These are phyloP conservation scores for Taphrina pruni DNA, from an alignment of 1,139 yeast genomes.

Conservation along the genomic window DNA sequence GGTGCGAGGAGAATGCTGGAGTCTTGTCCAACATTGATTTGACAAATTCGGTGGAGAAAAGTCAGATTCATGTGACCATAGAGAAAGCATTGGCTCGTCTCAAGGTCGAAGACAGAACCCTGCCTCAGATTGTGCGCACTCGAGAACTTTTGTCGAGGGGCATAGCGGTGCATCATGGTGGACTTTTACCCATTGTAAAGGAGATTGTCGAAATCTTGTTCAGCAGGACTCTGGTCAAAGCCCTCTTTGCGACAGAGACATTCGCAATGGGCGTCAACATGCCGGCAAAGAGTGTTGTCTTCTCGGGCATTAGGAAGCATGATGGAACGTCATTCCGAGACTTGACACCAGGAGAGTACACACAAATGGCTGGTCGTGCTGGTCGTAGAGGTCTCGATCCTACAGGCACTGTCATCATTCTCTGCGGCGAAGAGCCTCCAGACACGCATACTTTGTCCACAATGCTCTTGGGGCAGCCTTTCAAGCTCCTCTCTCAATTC, in stretches of 20 bases:
- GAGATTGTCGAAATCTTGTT: constrained; percentile 93
- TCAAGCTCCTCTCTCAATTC: constrained; percentile 88
- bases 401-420: constrained; percentile 93
- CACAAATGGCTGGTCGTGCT: constrained; percentile 99
- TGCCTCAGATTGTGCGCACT: constrained; percentile 85
- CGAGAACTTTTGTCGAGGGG: constrained; percentile 87
- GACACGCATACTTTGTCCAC: constrained; percentile 62
- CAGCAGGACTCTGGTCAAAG: constrained; percentile 83
- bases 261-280: constrained; percentile 97
- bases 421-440: constrained; percentile 73
- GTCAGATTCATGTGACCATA: constrained; percentile 90
- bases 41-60: constrained; percentile 79
- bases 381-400: constrained; percentile 96
- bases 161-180: constrained; percentile 97
- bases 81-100: constrained; percentile 86
- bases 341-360: constrained; percentile 91
- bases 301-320: constrained; percentile 81
- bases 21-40: constrained; percentile 73
- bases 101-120: constrained; percentile 86
- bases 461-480: constrained; percentile 84
- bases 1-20: constrained; percentile 91
- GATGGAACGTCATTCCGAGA: constrained; percentile 85
- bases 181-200: constrained; percentile 89
- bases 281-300: constrained; percentile 96
- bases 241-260: constrained; percentile 95